A percentile compares a stretch with the other conserved stretches of the same genome.
Evolutionary conservation across 305 asterid genomes (phyloP).

Genomic region (Fraxinus sp.): DNA sequence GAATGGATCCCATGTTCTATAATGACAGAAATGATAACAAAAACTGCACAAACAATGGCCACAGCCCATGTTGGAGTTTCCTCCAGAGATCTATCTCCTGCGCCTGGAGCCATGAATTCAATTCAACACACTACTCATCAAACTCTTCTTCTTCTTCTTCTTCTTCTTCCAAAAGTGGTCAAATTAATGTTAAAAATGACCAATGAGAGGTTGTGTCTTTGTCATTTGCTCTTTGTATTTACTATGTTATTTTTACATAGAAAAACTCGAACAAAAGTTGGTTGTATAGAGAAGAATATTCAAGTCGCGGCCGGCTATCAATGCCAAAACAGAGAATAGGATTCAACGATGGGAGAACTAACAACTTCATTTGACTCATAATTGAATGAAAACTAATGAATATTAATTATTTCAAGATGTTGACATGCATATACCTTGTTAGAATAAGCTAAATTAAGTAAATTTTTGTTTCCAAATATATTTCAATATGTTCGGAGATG

Average conservation of each 20-base stretch:
- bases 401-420: neutral
- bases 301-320: conserved; percentile 31
- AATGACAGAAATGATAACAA: conserved; percentile 47
- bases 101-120: conserved; percentile 40
- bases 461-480: neutral
- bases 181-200: neutral
- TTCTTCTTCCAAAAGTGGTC: neutral
- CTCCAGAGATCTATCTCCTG: conserved; percentile 49
- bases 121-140: neutral
- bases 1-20: conserved; percentile 64
- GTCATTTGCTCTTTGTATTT: conserved; percentile 17
- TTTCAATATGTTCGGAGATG: neutral
- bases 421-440: neutral
- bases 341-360: neutral
- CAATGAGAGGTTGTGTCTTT: neutral
- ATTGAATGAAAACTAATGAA: neutral
- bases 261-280: neutral
- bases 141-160: neutral
- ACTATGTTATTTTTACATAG: conserved; percentile 19
- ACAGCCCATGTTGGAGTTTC: conserved; percentile 78
- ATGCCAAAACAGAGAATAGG: conserved; percentile 17
- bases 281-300: neutral
- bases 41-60: conserved; percentile 57
- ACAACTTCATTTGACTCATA: neutral
- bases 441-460: neutral